Conservation (phyloP, 768 basidiomycete species). For the Pisolithus tinctorius region DNA sequence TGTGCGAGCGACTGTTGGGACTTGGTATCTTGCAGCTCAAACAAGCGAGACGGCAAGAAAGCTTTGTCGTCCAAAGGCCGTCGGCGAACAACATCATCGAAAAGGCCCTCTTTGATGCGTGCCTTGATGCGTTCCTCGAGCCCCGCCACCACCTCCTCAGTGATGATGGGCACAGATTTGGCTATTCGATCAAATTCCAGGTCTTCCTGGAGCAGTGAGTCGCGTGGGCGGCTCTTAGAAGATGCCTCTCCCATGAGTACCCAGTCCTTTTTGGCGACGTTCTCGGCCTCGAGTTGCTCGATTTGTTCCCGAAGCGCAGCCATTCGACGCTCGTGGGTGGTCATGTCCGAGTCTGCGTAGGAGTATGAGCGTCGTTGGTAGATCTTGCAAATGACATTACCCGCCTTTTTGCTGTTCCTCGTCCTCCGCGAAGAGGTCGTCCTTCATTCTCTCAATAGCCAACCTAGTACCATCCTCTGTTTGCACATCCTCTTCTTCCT, state of each 20-base stretch:
- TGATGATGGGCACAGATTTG: slow-evolving; percentile 83
- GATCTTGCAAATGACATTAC: background rate
- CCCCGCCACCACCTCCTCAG: slow-evolving; percentile 74
- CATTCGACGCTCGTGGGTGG: slow-evolving; percentile 77
- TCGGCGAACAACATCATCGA: slow-evolving; percentile 89
- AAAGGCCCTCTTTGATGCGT: slow-evolving; percentile 76
- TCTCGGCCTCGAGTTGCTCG: slow-evolving; percentile 72
- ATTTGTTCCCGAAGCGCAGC: slow-evolving; percentile 74
- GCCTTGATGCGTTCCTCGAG: slow-evolving; percentile 90
- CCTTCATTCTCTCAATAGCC: slow-evolving; percentile 64
- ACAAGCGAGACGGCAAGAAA: slow-evolving; percentile 83
- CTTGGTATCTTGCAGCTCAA: slow-evolving; percentile 86
- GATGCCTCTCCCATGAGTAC: slow-evolving; percentile 86
- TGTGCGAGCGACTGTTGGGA: slow-evolving; percentile 87
- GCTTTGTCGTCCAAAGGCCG: slow-evolving; percentile 75
- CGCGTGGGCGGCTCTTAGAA: slow-evolving; percentile 76
- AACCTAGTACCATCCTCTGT: slow-evolving; percentile 29
- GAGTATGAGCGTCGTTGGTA: background rate
- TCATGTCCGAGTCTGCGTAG: slow-evolving; percentile 41
- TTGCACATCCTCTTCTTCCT: slow-evolving; percentile 17
- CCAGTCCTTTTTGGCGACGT: slow-evolving; percentile 89
- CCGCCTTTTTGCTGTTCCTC: slow-evolving; percentile 20
- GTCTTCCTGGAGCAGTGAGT: slow-evolving; percentile 89
- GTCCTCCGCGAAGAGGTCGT: slow-evolving; percentile 73
- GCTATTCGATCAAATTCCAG: slow-evolving; percentile 89